These are phyloP conservation scores for Setaria viridis DNA, from an alignment of 202 grass and related monocot species.

Conservation along the genomic window DNA sequence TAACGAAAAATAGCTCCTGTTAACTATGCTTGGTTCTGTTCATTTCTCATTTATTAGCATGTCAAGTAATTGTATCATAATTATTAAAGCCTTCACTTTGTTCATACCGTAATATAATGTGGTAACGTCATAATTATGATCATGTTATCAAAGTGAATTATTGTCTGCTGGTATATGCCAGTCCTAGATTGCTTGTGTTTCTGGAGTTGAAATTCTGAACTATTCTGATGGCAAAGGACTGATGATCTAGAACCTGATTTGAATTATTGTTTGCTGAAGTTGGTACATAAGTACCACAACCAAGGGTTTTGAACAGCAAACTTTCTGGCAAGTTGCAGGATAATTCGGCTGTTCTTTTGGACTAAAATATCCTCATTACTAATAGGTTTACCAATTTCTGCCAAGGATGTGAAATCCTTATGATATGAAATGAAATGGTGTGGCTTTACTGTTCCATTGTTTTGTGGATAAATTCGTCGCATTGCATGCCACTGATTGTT, in stretches of 20 bases:
- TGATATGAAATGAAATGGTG: background rate
- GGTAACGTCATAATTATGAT: background rate
- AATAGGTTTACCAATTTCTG: background rate
- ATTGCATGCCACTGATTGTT: background rate
- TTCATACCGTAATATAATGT: background rate
- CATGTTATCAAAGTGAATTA: conserved; percentile 2
- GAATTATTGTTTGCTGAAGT: conserved; percentile 17
- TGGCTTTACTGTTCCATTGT: background rate
- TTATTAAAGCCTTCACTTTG: background rate
- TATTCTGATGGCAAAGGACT: background rate
- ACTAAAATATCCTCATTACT: background rate
- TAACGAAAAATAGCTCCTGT: background rate
- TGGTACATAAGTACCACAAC: background rate
- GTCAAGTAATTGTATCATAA: background rate
- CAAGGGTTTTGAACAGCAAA: background rate
- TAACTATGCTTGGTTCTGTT: background rate
- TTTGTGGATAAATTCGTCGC: background rate
- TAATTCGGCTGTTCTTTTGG: background rate
- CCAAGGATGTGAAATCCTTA: background rate
- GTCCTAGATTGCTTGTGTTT: background rate
- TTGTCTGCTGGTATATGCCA: background rate
- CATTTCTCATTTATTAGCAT: background rate
- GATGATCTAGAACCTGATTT: background rate
- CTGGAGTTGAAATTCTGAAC: background rate
- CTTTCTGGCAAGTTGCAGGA: background rate